phyloP scores from a whole-genome alignment of 495 filamentous ascomycete species.

The Acidiella bohemica region DNA sequence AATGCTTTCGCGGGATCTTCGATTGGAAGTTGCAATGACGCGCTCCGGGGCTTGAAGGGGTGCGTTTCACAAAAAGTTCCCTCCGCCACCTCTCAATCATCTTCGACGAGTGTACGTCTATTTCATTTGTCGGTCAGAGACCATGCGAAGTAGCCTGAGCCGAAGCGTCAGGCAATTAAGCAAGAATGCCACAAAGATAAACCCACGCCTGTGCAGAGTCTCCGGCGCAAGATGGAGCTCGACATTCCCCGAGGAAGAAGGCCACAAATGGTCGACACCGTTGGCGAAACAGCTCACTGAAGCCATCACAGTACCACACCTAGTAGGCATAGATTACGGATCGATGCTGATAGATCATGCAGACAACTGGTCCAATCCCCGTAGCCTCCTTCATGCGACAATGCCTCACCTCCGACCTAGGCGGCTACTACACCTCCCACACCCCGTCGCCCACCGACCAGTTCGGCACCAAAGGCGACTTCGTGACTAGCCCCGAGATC shows the following conservation, averaged over 20 bases:
- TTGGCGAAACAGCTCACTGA: conserved; percentile 70
- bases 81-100: background rate
- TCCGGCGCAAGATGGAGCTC: conserved; percentile 21
- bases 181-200: conserved; percentile 6
- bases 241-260: conserved; percentile 7
- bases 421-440: conserved; percentile 82
- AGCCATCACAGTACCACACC: conserved; percentile 56
- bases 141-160: conserved; percentile 13
- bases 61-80: too few relatives aligned
- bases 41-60: too few relatives aligned
- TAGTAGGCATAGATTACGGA: too few relatives aligned
- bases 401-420: conserved; percentile 81
- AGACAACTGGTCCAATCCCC: conserved; percentile 78
- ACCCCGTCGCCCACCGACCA: conserved; percentile 51
- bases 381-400: conserved; percentile 95
- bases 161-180: conserved; percentile 2
- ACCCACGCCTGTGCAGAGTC: conserved; percentile 5
- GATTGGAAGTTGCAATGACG: too few relatives aligned
- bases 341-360: conserved; percentile 1
- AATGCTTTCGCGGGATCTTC: too few relatives aligned
- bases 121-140: conserved; percentile 7
- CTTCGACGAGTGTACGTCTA: background rate
- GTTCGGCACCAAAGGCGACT: conserved; percentile 83
- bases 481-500: conserved; percentile 93
- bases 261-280: conserved; percentile 68